Percentiles rank a stretch among this genome's conserved stretches.
Conservation (phyloP, 2,329 filamentous ascomycete genomes). For the Colletotrichum chrysophilum region DNA sequence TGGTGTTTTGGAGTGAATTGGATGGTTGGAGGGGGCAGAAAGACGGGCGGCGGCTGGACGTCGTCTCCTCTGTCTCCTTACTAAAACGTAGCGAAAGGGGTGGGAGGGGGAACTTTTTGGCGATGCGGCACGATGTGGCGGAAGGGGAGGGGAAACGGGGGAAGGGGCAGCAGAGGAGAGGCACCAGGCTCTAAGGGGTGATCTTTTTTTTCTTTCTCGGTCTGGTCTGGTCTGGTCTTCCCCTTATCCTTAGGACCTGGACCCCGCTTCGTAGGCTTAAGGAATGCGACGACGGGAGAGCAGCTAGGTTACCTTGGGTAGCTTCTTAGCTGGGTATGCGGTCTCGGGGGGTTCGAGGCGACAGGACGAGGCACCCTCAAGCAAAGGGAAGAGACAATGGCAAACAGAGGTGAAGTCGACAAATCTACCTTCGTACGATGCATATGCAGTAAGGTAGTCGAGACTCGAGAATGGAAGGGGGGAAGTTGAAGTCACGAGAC, state of each 20-base stretch:
- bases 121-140: background rate
- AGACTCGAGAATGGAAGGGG: background rate
- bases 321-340: background rate
- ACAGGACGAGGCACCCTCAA: background rate
- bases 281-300: background rate
- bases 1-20: background rate
- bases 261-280: background rate
- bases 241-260: background rate
- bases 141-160: background rate
- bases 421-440: background rate
- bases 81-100: background rate
- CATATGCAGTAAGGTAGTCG: background rate
- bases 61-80: background rate
- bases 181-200: background rate
- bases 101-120: background rate
- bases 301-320: constrained; percentile 7
- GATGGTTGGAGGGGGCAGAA: background rate
- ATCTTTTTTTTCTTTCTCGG: background rate
- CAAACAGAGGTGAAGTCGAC: background rate
- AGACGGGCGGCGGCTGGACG: background rate
- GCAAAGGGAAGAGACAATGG: background rate
- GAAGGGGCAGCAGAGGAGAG: background rate
- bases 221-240: background rate
- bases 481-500: constrained; percentile 16
- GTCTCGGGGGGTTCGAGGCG: background rate